Base-by-base conservation (phyloP, 169 alveolate species). In the Plasmodium fragile region DNA sequence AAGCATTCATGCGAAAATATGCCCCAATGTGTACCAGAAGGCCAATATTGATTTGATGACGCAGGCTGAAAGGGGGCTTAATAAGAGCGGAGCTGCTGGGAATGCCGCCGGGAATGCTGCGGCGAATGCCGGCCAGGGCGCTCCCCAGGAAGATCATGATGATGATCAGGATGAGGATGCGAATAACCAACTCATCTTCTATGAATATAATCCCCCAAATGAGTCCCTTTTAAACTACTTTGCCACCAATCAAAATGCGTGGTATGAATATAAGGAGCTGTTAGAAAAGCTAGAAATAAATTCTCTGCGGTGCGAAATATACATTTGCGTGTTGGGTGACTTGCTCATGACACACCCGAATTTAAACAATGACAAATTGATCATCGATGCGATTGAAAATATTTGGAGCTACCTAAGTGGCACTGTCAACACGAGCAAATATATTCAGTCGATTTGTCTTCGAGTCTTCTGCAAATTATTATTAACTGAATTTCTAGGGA, bases 231-330 rank as follows among this genome's bases (percentile, higher is more conserved):
- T 89, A 13, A 79, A 79, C 28, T 80, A 79, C 25, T 89, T 89
- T 79, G 84, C 89, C 3, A 43, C 81, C 0, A 89, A 89, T 28
- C 94, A 77, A 30, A 79, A 80, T 65, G 94, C 89, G 0, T 89
- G 94, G 94, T 79, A 80, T 80, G 90, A 65, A 13, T 89, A 89
- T 89, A 79, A 77, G 71, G 94, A 79, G 22, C n/a, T 89, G 52
- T 36, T 89, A 49, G 90, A 91, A 87, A 87, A 95, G 22, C 45
- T 95, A 30, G 97, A 95, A 81, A 79, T 95, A 39, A 94, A 94
- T 45, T 82, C 97, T 13, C 71, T 95, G 6, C 53, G 96, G 18
- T 95, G 97, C 70, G 97, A 95, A 49, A 93, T 95, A 94, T 95
- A 94, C 69, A 85, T 95, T 73, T 75, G 95, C 34, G 95, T 94